Evolutionary conservation across 768 basidiomycete species (phyloP).

Genomic region (Boletales sp.): DNA sequence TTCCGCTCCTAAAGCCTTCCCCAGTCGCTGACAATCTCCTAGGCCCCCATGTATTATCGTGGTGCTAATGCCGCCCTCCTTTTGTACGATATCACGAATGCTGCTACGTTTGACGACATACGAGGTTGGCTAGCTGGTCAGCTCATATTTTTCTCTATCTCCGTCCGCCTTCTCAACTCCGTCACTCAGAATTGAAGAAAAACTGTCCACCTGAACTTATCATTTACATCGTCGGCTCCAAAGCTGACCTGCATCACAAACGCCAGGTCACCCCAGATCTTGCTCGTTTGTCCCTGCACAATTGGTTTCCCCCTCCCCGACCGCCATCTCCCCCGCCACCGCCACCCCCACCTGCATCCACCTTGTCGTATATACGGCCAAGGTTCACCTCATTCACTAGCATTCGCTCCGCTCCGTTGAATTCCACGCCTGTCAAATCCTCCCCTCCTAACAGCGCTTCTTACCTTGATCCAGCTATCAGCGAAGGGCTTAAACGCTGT

Average conservation of each 20-base stretch:
- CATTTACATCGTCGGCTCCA: constrained; percentile 94
- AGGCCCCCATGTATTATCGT: constrained; percentile 97
- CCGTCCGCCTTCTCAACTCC: not conserved
- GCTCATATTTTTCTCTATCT: constrained; percentile 15
- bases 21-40: constrained; percentile 13
- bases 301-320: constrained; percentile 82
- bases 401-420: constrained; percentile 58
- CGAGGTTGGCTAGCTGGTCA: constrained; percentile 87
- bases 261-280: constrained; percentile 79
- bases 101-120: constrained; percentile 84
- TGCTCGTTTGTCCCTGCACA: constrained; percentile 77
- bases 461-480: constrained; percentile 58
- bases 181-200: constrained; percentile 74
- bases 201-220: constrained; percentile 85
- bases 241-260: constrained; percentile 71
- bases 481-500: constrained; percentile 50
- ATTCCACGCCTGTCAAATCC: constrained; percentile 40
- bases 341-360: constrained; percentile 45
- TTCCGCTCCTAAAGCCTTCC: constrained; percentile 11
- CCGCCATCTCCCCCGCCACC: constrained; percentile 66
- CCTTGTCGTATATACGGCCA: constrained; percentile 34
- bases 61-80: constrained; percentile 92
- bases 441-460: constrained; percentile 57
- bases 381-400: constrained; percentile 41
- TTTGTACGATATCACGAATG: constrained; percentile 93